Evolutionary conservation across 2,329 filamentous ascomycete species (phyloP).

Genomic region (Sporothrix pseudoabietina): DNA sequence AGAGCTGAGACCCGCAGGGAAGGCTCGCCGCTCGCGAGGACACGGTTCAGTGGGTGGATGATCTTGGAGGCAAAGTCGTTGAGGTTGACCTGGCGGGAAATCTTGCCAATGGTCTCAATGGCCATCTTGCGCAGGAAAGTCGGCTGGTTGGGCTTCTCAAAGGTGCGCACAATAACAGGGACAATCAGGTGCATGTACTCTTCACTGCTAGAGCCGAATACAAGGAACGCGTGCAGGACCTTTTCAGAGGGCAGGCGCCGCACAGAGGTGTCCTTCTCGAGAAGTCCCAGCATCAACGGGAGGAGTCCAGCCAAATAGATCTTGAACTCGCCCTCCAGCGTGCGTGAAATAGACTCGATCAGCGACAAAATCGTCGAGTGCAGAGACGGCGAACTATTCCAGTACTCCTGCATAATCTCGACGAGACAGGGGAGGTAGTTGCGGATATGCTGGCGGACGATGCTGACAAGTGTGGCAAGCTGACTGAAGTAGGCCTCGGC

Average conservation of each 20-base stretch:
- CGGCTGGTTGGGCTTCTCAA: constrained; percentile 85
- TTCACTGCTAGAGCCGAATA: constrained; percentile 93
- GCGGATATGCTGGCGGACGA: constrained; percentile 94
- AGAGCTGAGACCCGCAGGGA: constrained; percentile 78
- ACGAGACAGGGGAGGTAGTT: constrained; percentile 88
- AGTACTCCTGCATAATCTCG: constrained; percentile 83
- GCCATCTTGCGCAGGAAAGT: constrained; percentile 78
- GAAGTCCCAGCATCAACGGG: constrained; percentile 88
- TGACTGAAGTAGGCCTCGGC: constrained; percentile 98
- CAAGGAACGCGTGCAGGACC: constrained; percentile 90
- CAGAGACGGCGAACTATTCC: constrained; percentile 76
- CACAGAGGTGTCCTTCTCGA: constrained; percentile 79
- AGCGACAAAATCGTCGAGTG: constrained; percentile 90
- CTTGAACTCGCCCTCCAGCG: constrained; percentile 96
- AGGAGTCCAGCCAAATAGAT: constrained; percentile 87
- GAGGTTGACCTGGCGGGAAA: constrained; percentile 94
- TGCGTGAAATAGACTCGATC: constrained; percentile 90
- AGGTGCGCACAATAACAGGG: constrained; percentile 89
- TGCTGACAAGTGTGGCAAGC: constrained; percentile 86
- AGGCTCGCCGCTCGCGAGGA: constrained; percentile 73
- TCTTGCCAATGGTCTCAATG: constrained; percentile 91
- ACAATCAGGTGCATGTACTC: constrained; percentile 99
- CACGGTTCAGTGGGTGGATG: constrained; percentile 85
- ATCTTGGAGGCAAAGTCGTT: constrained; percentile 97
- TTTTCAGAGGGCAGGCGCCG: constrained; percentile 83